Base-by-base conservation (phyloP, 1,139 yeast species). In the Kodamaea arcana region DNA sequence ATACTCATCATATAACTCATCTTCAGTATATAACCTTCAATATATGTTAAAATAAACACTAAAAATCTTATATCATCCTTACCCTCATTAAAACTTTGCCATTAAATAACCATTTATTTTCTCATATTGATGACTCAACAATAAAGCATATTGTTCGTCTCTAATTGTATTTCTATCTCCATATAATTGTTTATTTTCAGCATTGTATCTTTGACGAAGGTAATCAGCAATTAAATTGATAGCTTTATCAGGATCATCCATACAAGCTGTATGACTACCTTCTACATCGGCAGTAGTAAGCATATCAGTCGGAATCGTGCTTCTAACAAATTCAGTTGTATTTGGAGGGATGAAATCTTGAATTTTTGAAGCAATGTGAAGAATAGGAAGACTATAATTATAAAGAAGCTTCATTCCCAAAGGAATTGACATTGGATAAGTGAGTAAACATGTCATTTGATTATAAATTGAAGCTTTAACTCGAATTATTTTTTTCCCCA, bases 341-440 rank as follows among this genome's bases (percentile, higher is more conserved):
- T 56, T 59, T 2, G 62, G 63, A 2, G 80, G 76, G 44, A 72
- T 74, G 85, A 84, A 80, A 3, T 50, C 62, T 1, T 77, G 78
- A 7, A 54, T 56, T 12, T 51, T 58, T 0, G 83, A 87, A 24
- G 61, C 56, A 2, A 78, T 63, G 45, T 69, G 75, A 32, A 70
- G 61, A 18, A 72, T 70, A 2, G 78, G 83, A 13, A 64, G 58
- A 31, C 58, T 62, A 23, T 75, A 56, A 27, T 50, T 47, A 12
- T 57, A 56, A 28, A 75, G 51, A 15, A 61, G 47, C 4, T 49
- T 50, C 56, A 62, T 60, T 13, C 65, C 58, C 40, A 52, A 43
- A 15, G 57, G 53, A 18, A 66, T 48, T 1, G 69, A 56, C 9
- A 59, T 52, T 4, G 51, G 42, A 0, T 73, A 63, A 1, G 74